A percentile compares a stretch with the other conserved stretches of the same genome.
Evolutionary conservation across 768 basidiomycete genomes (phyloP).

Genomic region (Lactarius pseudohatsudake): DNA sequence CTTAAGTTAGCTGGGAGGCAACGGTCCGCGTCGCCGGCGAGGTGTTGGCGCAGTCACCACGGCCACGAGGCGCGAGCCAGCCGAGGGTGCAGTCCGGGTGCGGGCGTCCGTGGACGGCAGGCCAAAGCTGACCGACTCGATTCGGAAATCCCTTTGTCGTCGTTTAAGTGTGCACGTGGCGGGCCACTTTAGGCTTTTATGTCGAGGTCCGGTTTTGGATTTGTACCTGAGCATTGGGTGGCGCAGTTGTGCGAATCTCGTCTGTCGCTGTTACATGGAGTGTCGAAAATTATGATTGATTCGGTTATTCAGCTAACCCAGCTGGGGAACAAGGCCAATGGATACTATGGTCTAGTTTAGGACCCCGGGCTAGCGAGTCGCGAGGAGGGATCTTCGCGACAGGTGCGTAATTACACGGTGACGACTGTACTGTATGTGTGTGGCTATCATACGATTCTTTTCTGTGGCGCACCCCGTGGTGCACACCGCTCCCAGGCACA

Average conservation of each 20-base stretch:
- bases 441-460: not conserved
- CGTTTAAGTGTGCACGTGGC: conserved; percentile 11
- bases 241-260: not conserved
- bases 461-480: not conserved
- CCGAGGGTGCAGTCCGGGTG: not conserved
- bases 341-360: conserved; percentile 10
- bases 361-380: not conserved
- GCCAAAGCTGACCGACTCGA: not conserved
- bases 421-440: not conserved
- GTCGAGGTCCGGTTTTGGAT: not conserved
- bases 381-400: conserved; percentile 8
- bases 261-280: not conserved
- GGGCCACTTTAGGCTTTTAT: conserved; percentile 20
- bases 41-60: not conserved
- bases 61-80: not conserved
- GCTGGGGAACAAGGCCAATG: conserved; percentile 21
- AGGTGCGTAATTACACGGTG: conserved; percentile 10
- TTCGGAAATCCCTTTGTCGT: conserved; percentile 25
- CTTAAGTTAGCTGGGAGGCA: not conserved
- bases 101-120: not conserved
- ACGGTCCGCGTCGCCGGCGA: conserved; percentile 7
- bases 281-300: not conserved
- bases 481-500: conserved; percentile 6
- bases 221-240: not conserved
- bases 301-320: conserved; percentile 1